These are phyloP conservation scores for Carex parvula DNA, from an alignment of 176 grass and related monocot genomes.

Conservation along the genomic window DNA sequence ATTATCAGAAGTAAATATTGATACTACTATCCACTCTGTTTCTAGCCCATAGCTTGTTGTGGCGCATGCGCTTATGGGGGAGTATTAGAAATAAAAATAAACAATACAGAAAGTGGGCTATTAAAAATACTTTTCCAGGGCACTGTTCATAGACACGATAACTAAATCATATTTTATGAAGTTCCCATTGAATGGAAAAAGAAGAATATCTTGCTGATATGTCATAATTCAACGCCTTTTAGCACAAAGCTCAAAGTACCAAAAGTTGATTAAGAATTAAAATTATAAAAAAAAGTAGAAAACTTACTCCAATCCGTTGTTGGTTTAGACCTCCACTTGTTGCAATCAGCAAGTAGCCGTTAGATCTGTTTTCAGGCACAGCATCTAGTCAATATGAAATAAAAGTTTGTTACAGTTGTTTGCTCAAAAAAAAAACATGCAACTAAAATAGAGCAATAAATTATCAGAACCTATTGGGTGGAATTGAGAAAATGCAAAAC, in stretches of 20 bases:
- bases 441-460: neutral
- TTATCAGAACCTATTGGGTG: neutral
- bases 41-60: neutral
- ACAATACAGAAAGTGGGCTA: neutral
- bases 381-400: conserved; percentile 52
- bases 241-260: neutral
- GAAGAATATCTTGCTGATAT: neutral
- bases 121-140: too few species aligned
- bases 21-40: neutral
- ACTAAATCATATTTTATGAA: neutral
- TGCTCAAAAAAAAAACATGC: neutral
- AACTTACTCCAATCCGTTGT: conserved; percentile 67
- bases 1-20: neutral
- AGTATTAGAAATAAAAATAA: neutral
- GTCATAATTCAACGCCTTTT: neutral
- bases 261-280: conserved; percentile 30
- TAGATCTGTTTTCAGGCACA: conserved; percentile 58
- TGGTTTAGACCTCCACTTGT: conserved; percentile 93
- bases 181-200: conserved; percentile 13
- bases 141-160: neutral
- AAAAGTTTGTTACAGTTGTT: neutral
- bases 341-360: conserved; percentile 89
- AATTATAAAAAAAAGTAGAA: conserved; percentile 28
- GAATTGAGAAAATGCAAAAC: conserved; percentile 17
- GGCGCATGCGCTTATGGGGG: neutral